Evolutionary conservation across 139 green algal genomes (phyloP).

Genomic region (Eudorina sp.): DNA sequence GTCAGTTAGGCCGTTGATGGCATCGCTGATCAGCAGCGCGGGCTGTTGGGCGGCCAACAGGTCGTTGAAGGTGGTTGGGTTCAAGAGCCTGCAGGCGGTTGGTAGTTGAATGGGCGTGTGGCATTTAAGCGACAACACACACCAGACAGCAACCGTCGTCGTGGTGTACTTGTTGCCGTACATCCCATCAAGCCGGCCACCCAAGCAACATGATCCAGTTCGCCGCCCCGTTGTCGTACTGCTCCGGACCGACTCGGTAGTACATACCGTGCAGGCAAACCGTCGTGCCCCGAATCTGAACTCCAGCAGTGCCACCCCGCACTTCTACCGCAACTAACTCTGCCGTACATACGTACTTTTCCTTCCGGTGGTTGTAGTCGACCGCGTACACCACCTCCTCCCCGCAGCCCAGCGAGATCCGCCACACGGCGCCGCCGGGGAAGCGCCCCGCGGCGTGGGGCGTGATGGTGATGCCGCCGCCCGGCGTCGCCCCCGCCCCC

Average conservation of each 20-base stretch:
- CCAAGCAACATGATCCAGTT: no score
- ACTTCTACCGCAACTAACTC: neutral
- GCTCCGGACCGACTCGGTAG: no score
- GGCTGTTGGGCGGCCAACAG: constrained; percentile 69
- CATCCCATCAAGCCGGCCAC: no score
- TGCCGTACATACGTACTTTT: constrained; percentile 59
- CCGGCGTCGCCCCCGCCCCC: neutral
- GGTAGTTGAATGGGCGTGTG: neutral
- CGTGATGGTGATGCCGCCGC: constrained; percentile 78
- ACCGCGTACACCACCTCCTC: constrained; percentile 94
- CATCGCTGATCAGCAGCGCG: constrained; percentile 85
- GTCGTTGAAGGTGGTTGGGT: constrained; percentile 34
- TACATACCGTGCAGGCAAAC: no score
- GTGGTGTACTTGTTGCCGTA: no score
- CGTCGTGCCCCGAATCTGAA: no score
- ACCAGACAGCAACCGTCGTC: no score
- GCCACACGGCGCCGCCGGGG: constrained; percentile 92
- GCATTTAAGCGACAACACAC: neutral
- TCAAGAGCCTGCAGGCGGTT: constrained; percentile 26
- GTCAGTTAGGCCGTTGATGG: constrained; percentile 51
- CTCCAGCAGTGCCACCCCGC: no score
- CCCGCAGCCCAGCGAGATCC: constrained; percentile 50
- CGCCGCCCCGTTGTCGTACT: no score
- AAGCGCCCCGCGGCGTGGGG: constrained; percentile 85
- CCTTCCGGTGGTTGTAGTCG: constrained; percentile 90